A percentile compares a stretch with the other conserved stretches of the same genome.
Evolutionary conservation across 179 eudicot genomes (phyloP).

Genomic region (Corrigiola litoralis): DNA sequence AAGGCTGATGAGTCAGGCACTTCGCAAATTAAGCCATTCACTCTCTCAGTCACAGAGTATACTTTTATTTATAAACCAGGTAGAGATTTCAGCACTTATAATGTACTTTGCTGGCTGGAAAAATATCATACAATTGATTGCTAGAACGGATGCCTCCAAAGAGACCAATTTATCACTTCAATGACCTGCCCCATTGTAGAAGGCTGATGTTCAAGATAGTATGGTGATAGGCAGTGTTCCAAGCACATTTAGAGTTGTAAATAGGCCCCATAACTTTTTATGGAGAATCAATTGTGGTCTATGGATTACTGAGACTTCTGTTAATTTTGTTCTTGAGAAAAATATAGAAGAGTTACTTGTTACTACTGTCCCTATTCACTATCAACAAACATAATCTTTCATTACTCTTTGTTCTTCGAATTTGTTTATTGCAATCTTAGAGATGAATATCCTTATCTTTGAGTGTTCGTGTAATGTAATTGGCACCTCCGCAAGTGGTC

Average conservation of each 20-base stretch:
- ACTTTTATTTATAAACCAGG: conserved; percentile 86
- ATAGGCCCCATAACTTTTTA: background rate
- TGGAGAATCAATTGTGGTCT: background rate
- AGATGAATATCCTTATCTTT: too few relatives aligned
- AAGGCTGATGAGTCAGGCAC: conserved; percentile 98
- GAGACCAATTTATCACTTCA: too few relatives aligned
- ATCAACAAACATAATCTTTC: background rate
- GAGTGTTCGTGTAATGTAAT: too few relatives aligned
- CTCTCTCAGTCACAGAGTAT: conserved; percentile 83
- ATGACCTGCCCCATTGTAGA: background rate
- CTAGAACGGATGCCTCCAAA: too few relatives aligned
- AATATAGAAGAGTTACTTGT: background rate
- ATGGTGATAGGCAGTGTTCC: background rate
- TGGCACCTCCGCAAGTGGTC: background rate
- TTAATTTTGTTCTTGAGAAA: background rate
- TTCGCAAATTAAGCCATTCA: conserved; percentile 95
- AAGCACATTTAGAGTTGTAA: background rate
- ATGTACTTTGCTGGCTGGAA: background rate
- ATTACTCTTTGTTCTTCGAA: background rate
- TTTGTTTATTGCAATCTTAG: too few relatives aligned
- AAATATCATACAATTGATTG: background rate
- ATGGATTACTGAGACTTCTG: background rate
- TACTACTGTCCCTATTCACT: background rate
- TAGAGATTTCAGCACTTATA: background rate
- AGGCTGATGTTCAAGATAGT: background rate